Percentiles rank a stretch among this genome's conserved stretches.
phyloP scores from a whole-genome alignment of 225 moss, liverwort and hornwort species.

The Polytrichum formosum region DNA sequence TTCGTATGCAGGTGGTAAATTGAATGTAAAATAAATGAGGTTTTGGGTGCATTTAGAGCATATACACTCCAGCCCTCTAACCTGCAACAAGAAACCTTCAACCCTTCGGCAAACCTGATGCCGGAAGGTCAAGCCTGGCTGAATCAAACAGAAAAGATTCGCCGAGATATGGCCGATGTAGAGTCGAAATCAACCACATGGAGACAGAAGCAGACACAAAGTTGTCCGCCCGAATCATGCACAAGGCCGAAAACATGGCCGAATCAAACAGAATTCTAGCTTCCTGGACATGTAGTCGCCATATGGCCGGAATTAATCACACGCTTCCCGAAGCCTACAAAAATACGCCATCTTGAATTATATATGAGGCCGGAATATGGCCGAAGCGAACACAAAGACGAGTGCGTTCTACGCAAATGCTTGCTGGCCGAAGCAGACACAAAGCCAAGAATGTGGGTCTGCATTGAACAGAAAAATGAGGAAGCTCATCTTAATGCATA shows the following conservation, averaged over 20 bases:
- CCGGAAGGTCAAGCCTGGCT: slow-evolving; percentile 1
- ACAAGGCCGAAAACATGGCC: neutral
- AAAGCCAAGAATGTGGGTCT: neutral
- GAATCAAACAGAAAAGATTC: slow-evolving; percentile 1
- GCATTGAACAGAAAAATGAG: too few species aligned
- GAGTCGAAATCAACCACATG: slow-evolving; percentile 2
- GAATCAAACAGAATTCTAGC: neutral
- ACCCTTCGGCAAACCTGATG: neutral
- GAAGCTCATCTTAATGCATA: neutral
- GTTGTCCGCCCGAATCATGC: neutral
- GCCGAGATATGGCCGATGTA: neutral
- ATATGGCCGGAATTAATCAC: neutral
- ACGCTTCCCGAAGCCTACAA: too few species aligned
- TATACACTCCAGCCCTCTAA: neutral
- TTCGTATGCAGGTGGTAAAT: neutral
- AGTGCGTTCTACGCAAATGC: slow-evolving; percentile 1
- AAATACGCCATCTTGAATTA: too few species aligned
- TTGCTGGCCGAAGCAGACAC: slow-evolving; percentile 2
- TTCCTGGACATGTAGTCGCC: neutral
- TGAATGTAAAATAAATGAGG: too few species aligned
- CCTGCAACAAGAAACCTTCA: neutral
- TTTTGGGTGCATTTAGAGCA: too few species aligned
- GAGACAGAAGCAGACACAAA: neutral
- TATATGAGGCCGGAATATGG: too few species aligned
- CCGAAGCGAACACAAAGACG: neutral